phyloP scores from a whole-genome alignment of 306 rosid genomes.

The Castanea crenata region DNA sequence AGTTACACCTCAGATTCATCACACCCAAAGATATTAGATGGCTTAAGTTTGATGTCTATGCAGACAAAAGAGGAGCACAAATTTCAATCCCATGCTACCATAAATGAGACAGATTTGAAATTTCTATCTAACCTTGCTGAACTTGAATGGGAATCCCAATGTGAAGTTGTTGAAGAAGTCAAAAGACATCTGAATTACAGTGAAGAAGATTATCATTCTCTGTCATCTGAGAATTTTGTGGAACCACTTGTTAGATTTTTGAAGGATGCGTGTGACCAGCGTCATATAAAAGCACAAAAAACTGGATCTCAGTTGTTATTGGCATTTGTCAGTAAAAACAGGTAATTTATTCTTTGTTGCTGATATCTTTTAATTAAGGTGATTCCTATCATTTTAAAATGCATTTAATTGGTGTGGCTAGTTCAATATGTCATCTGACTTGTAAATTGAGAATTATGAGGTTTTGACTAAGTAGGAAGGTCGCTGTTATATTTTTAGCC shows the following conservation, averaged over 20 bases:
- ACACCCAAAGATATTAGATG: constrained; percentile 24
- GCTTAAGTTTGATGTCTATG: constrained; percentile 28
- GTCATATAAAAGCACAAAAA: constrained; percentile 53
- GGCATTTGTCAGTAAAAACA: constrained; percentile 58
- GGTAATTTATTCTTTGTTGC: constrained; percentile 39
- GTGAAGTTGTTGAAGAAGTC: constrained; percentile 67
- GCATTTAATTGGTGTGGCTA: neutral
- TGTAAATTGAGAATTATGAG: neutral
- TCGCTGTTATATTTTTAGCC: neutral
- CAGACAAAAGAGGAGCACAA: constrained; percentile 30
- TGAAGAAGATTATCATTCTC: constrained; percentile 31
- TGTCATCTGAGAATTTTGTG: constrained; percentile 43
- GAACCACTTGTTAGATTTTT: constrained; percentile 67
- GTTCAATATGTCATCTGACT: neutral
- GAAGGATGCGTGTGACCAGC: constrained; percentile 51
- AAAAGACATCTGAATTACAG: constrained; percentile 40
- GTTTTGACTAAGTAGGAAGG: neutral
- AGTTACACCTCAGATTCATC: constrained; percentile 56
- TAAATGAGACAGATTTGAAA: constrained; percentile 37
- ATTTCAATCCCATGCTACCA: constrained; percentile 28
- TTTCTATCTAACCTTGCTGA: constrained; percentile 54
- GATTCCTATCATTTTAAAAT: neutral
- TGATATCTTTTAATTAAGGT: neutral
- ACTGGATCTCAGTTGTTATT: constrained; percentile 61
- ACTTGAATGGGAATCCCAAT: constrained; percentile 72